Conservation (phyloP, 163 green algal genomes). For the Chloroidium sp. region DNA sequence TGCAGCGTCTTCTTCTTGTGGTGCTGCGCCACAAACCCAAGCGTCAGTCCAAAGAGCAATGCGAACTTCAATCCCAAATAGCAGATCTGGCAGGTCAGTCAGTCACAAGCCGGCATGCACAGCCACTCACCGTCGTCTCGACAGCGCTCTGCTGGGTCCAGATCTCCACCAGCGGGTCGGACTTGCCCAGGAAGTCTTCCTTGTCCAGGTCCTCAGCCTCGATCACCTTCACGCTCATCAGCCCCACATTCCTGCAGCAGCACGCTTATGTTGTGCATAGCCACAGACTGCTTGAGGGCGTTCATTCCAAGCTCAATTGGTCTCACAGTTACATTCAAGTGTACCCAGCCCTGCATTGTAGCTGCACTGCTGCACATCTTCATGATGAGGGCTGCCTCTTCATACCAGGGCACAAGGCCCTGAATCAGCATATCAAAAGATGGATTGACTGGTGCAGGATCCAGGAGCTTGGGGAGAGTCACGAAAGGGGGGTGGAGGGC, state of each 20-base stretch:
- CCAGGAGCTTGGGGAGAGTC: not conserved
- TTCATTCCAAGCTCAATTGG: not conserved
- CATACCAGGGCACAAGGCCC: no score
- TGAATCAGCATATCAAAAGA: no score
- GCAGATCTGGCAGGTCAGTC: not conserved
- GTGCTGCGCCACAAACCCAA: not conserved
- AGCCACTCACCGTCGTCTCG: conserved; percentile 23
- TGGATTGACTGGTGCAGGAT: no score
- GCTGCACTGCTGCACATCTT: no score
- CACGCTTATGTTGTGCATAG: not conserved
- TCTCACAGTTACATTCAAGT: no score
- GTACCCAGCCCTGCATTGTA: no score
- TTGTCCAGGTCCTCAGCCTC: conserved; percentile 44
- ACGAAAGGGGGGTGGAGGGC: not conserved
- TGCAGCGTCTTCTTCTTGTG: conserved; percentile 46
- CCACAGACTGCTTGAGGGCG: not conserved
- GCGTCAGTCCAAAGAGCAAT: no score
- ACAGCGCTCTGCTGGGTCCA: conserved; percentile 32
- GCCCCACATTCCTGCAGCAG: conserved; percentile 35
- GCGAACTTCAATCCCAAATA: no score
- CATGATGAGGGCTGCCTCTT: no score
- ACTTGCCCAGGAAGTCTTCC: conserved; percentile 43
- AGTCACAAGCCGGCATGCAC: not conserved
- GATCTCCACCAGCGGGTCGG: conserved; percentile 46
- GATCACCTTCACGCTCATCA: conserved; percentile 49